phyloP scores from a whole-genome alignment of 495 filamentous ascomycete species.

The Penicillium samsonianum region DNA sequence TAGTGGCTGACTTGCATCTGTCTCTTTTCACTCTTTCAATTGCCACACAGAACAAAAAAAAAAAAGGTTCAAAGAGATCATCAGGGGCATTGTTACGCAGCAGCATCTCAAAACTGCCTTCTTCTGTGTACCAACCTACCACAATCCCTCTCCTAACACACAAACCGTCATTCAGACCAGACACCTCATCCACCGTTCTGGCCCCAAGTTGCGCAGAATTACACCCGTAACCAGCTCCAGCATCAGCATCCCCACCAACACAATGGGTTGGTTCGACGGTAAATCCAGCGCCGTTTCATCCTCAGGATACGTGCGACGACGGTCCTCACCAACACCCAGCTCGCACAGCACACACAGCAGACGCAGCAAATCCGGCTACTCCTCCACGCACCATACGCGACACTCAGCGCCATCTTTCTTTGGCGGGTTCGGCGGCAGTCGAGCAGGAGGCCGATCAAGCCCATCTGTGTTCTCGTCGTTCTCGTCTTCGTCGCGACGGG shows the following conservation, averaged over 20 bases:
- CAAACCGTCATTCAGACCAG: not conserved
- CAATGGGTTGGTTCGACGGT: conserved; percentile 56
- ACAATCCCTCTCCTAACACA: conserved; percentile 4
- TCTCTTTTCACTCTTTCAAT: conserved; percentile 21
- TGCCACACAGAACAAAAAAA: conserved; percentile 22
- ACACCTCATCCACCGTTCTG: not conserved
- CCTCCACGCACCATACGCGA: conserved; percentile 40
- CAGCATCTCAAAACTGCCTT: not conserved
- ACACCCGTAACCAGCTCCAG: not conserved
- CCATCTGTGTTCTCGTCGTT: conserved; percentile 55
- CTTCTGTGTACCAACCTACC: not conserved
- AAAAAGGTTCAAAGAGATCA: conserved; percentile 6
- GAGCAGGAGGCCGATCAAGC: conserved; percentile 40
- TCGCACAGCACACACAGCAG: conserved; percentile 28
- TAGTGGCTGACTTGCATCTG: conserved; percentile 34
- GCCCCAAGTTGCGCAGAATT: not conserved
- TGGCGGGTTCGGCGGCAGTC: conserved; percentile 37
- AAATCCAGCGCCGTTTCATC: conserved; percentile 27
- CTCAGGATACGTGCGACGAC: conserved; percentile 33
- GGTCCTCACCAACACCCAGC: conserved; percentile 32
- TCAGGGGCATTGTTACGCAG: conserved; percentile 4
- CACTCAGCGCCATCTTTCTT: conserved; percentile 56
- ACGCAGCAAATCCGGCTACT: conserved; percentile 39
- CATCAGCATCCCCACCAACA: conserved; percentile 10
- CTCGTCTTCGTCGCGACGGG: conserved; percentile 61